Evolutionary conservation across 192 early-diverging fungal genomes (phyloP), one percentile per base, ranked within the genome.

Genomic region (Cetraspora pellucida): DNA sequence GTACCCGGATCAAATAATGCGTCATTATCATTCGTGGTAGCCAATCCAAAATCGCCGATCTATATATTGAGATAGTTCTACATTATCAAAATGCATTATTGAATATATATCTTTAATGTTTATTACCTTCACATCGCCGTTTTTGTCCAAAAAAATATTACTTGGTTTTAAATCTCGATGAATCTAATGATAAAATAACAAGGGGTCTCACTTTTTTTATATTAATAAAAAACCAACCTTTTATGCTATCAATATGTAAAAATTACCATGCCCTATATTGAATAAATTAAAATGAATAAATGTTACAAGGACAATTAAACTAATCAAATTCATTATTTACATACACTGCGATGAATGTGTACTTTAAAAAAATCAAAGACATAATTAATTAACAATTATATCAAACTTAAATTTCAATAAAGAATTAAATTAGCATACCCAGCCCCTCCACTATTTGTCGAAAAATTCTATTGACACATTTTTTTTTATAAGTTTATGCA

Each of bases 121-220:
- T 65, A 54, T 19, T 54, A 65, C 63, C n/a, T 86, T 87, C 44
- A 87, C 82, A 76, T 88, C 86, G 0, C 85, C 81, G 68, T 85
- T 88, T 11, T 87, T 81, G 68, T 93, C 92, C 73, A 94, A 79
- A 77, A 94, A 94, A 77, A 92, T 90, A 71, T 94, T 94, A 75
- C 91, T 89, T 17, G 95, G 95, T 74, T 98, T 98, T 45, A 98
- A 75, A 77, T 98, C 96, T 13, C 96, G 88, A 82, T 94, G 92
- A 52, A 95, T 94, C 82, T 71, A 31, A 52, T 83, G 37, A 37
- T 37, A 2, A 37, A 37, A 37, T 37, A 37, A 37, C 7, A 37
- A 6, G 7, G 37, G 7, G 37, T n/a, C 37, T 37, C 37, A 37
- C 37, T 37, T 6, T 37, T 37, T 37, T 37, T 7, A 37, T 37